Evolutionary conservation across 108 stramenopile species (phyloP).

Genomic region (Seminavis robusta): DNA sequence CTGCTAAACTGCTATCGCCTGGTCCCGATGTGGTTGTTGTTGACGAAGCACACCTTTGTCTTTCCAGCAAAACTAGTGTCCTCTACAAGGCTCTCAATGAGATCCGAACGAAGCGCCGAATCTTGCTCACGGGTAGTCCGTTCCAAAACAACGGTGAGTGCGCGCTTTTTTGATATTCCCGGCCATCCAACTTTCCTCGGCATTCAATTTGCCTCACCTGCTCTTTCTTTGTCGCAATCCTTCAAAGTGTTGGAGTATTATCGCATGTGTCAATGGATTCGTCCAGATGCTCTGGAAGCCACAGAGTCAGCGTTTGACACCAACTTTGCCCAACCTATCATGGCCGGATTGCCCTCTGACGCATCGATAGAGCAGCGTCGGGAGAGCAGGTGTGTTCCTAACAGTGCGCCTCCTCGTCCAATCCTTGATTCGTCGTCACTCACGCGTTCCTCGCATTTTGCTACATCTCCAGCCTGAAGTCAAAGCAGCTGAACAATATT

Average conservation of each 20-base stretch:
- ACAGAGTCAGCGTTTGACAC: slow-evolving; percentile 32
- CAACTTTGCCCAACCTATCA: slow-evolving; percentile 47
- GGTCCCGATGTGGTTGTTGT: slow-evolving; percentile 56
- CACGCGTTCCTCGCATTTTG: no score
- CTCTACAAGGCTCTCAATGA: slow-evolving; percentile 41
- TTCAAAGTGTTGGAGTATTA: slow-evolving; percentile 58
- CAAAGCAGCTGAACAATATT: slow-evolving; percentile 30
- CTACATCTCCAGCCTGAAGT: no score
- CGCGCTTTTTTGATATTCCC: not conserved
- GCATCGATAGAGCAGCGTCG: not conserved
- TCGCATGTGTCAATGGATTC: slow-evolving; percentile 54
- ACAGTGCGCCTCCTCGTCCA: no score
- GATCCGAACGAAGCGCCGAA: slow-evolving; percentile 42
- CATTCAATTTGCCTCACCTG: not conserved
- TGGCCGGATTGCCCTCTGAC: slow-evolving; percentile 42
- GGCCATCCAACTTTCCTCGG: not conserved
- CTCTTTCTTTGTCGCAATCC: not conserved
- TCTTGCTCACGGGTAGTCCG: slow-evolving; percentile 64
- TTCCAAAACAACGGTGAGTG: slow-evolving; percentile 36
- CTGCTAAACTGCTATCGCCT: slow-evolving; percentile 14
- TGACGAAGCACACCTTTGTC: slow-evolving; percentile 72
- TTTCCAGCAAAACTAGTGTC: slow-evolving; percentile 41
- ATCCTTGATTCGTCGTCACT: no score
- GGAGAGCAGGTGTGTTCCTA: not conserved
- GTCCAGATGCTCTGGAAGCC: slow-evolving; percentile 50